Evolutionary conservation across 2,329 filamentous ascomycete genomes (phyloP), one percentile per base, ranked within the genome.

Genomic region (Herpomyces periplanetae): DNA sequence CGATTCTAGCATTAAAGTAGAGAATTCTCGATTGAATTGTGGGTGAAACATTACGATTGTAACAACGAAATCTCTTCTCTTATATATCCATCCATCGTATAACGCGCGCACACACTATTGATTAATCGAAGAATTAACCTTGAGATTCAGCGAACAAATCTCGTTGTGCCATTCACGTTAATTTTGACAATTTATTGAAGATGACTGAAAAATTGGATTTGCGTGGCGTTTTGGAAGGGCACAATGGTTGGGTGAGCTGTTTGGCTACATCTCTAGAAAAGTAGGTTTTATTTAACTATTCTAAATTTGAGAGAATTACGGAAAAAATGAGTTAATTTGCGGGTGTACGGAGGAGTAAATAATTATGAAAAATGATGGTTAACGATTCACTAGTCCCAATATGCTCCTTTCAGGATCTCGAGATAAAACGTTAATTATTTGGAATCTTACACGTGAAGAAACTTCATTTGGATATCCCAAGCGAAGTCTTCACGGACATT

Each of bases 401-500:
- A 91, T 96, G 75, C 73, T 96, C 44, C 61, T 96, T 38, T 96
- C 80, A 34, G 75, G 55, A 40, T 69, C 59, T 43, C 71, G 80
- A 51, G 80, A 96, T 59, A 88, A 91, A 65, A 68, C 66, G 34
- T 55, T 96, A 44, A 96, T 96, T 53, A 85, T 96, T 60, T 96
- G 80, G 80, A 87, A 88, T 59, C 58, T 96, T 40, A 91, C 80
- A 47, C 75, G 80, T 49, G 73, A 91, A 47, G 80, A 91, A 52
- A 60, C 61, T 43, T 63, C 68, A 42, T 96, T 91, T 57, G 80
- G 80, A 37, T 87, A 87, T 58, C 80, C 80, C 41, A 91, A 96
- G 62, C 64, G 80, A 50, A 84, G 69, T 42, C 71, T 96, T 34
- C 63, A 84, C 51, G 80, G 80, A 40, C 80, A 96, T 59, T 88